phyloP scores from a whole-genome alignment of 371 early-diverging fungal genomes.

The Apophysomyces trapeziformis region DNA sequence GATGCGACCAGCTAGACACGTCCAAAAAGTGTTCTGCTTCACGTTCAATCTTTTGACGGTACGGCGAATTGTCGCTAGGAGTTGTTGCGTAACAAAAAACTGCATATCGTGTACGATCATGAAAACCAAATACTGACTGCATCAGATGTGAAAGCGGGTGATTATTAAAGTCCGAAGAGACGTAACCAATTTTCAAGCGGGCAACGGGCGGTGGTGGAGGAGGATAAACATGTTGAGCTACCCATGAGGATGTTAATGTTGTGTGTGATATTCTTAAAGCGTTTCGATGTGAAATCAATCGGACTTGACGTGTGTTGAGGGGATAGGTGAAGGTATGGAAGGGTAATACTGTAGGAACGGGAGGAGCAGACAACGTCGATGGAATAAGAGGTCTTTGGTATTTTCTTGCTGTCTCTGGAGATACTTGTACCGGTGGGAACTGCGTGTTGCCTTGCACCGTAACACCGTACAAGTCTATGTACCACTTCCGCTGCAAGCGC shows the following conservation, averaged over 20 bases:
- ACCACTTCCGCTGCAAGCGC: conserved; percentile 72
- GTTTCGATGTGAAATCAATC: conserved; percentile 87
- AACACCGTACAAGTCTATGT: conserved; percentile 50
- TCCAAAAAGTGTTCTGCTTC: conserved; percentile 82
- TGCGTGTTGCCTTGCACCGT: conserved; percentile 6
- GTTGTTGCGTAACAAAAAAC: conserved; percentile 88
- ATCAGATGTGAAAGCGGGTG: conserved; percentile 92
- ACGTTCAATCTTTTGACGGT: conserved; percentile 81
- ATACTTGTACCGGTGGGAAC: conserved; percentile 18
- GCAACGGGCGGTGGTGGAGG: conserved; percentile 77
- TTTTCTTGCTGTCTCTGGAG: conserved; percentile 37
- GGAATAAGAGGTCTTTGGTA: conserved; percentile 71
- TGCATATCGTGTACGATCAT: conserved; percentile 69
- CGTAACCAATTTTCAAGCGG: conserved; percentile 79
- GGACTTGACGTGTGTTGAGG: conserved; percentile 78
- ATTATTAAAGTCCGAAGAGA: conserved; percentile 92
- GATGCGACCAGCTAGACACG: conserved; percentile 74
- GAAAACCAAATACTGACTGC: conserved; percentile 94
- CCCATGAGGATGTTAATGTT: conserved; percentile 69
- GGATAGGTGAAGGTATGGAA: conserved; percentile 95
- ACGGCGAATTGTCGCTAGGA: conserved; percentile 76
- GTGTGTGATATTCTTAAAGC: conserved; percentile 79
- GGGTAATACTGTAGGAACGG: conserved; percentile 88
- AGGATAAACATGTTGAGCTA: conserved; percentile 73
- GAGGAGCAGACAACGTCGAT: conserved; percentile 57